Base-by-base conservation (phyloP, 495 filamentous ascomycete genomes). In the Aspergillus hancockii region DNA sequence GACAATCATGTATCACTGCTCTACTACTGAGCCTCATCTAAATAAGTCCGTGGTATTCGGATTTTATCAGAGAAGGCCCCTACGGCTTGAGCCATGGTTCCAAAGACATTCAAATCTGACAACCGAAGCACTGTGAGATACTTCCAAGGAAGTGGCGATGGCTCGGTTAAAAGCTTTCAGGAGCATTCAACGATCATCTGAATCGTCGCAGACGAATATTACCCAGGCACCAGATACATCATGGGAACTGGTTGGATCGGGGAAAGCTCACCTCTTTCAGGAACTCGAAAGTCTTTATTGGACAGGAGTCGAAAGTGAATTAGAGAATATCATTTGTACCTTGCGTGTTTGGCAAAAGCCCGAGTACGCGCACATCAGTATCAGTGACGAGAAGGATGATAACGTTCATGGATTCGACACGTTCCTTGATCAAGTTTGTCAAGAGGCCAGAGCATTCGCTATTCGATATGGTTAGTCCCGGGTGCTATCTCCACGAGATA, bases 321-420 rank as follows among this genome's bases (percentile, higher is more conserved):
- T 74, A 1, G 58, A 61, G 49, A 59, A 62, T 41, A 66, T 74
- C 34, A 31, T 74, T 28, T 22, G 47, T 16, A 71, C 69, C 12
- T 54, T 74, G 22, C 59, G 49, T 49, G 51, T 36, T 10, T 74
- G 67, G 69, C 65, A 69, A 18, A 53, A 52, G 21, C 30, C 49
- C 4, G 50, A 66, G n/a, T 63, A 49, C 54, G 59, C 62, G 2
- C 8, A 50, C 1, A 57, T 61, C 18, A 55, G 18, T 8, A 30
- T 65, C 10, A 12, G n/a, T 2, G 47, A 54, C 8, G 65, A 74
- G n/a, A 52, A 64, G 18, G 58, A 65, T 49, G 43, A 64, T 34
- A 25, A 63, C 43, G 59, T 71, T 34, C 62, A 72, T 61, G 69
- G 69, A 10, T 74, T 66, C 52, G 67, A 74, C 45, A 71, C 71